Evolutionary conservation across 768 basidiomycete genomes (phyloP), one percentile per base, ranked within the genome.

Genomic region (Lentinula raphanica): DNA sequence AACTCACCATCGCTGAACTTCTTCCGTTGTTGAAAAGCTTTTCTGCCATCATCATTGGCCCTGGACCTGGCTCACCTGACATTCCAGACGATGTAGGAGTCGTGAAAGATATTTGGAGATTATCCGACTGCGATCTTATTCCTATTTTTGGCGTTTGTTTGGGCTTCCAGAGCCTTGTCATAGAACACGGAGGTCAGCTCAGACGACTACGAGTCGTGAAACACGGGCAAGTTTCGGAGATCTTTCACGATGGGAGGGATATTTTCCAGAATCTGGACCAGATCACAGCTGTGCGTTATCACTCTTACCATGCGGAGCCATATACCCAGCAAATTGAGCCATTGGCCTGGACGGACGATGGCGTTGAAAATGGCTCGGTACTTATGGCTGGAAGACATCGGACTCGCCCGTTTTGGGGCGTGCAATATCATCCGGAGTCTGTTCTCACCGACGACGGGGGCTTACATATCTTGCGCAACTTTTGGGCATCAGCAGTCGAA

Each of bases 351-450:
- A 73, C 85, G 7, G 74, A 86, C 45, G 90, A 92, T 62, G 82
- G 75, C 23, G 72, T 72, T 23, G 87, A 86, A 54, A 85, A 89
- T 59, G 87, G 86, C 5, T 75, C 64, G 44, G 84, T 91, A 21
- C 75, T 90, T 46, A 93, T 94, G 91, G 90, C 85, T 39, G 72
- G 81, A 27, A 80, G 78, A 61, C 92, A 94, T 67, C 75, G 62
- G 50, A 69, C 63, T 23, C 79, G 77, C 59, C 91, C 92, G 3
- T 90, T 91, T 65, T 93, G 88, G 87, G 90, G 88, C 3, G 92
- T 94, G 23, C 92, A 94, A 66, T 94, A 93, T 67, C 92, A 94
- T 67, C 92, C 92, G 5, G 92, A 93, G 67, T 93, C 91, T 3
- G 82, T 88, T 3, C 79, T 87, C 63, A 93, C 90, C 2, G 73